Evolutionary conservation across 495 filamentous ascomycete genomes (phyloP).

Genomic region (Chaetomidium leptoderma): DNA sequence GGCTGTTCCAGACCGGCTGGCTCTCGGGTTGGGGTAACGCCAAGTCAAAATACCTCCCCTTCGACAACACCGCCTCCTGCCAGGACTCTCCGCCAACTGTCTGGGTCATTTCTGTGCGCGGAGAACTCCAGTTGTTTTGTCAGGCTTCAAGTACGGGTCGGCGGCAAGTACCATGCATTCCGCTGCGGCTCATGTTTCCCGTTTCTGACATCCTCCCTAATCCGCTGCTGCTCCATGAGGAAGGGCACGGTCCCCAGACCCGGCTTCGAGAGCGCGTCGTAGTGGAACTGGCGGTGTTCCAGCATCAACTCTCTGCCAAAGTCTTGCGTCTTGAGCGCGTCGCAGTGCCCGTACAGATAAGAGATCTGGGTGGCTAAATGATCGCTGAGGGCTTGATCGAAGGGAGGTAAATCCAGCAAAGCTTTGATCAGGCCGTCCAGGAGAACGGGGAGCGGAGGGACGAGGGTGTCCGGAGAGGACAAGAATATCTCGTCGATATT

Average conservation of each 20-base stretch:
- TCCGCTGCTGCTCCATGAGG: not conserved
- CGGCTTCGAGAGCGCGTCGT: conserved; percentile 10
- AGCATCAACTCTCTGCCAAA: not conserved
- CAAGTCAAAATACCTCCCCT: no score
- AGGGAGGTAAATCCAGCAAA: not conserved
- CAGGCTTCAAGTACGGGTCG: not conserved
- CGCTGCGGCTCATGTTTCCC: not conserved
- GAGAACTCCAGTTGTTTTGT: not conserved
- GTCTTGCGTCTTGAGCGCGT: not conserved
- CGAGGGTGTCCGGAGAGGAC: not conserved
- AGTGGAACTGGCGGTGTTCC: conserved; percentile 9
- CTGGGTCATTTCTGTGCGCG: no score
- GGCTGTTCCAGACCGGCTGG: no score
- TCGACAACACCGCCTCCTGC: no score
- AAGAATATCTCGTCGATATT: not conserved
- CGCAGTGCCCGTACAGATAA: conserved; percentile 4
- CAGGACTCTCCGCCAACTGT: no score
- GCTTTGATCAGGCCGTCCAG: conserved; percentile 1
- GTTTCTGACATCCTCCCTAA: not conserved
- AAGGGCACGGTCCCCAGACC: conserved; percentile 1
- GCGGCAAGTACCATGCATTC: not conserved
- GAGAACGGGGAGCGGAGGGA: not conserved
- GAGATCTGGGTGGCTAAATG: not conserved
- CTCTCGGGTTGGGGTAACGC: no score
- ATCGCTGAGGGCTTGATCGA: not conserved